Evolutionary conservation across 257 asterid genomes (phyloP).

Genomic region (Oldenlandia corymbosa): DNA sequence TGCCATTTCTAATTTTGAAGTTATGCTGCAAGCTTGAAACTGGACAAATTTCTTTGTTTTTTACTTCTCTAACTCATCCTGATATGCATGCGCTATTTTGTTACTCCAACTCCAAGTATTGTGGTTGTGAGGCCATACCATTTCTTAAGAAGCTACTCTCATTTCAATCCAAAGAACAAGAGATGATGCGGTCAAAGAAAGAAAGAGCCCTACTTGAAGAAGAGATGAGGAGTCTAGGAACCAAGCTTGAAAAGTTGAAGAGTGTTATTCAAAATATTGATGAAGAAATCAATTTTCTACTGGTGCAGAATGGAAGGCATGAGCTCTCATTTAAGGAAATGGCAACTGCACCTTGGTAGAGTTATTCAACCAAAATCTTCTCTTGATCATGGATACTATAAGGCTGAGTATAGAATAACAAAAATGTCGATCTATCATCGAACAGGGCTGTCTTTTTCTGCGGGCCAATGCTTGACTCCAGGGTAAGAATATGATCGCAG

Average conservation of each 20-base stretch:
- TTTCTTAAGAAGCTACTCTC: neutral
- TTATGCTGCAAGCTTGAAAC: no score
- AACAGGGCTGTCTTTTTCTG: neutral
- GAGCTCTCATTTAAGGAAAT: constrained; percentile 24
- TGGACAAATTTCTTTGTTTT: no score
- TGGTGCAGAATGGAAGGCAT: constrained; percentile 24
- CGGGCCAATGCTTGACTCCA: neutral
- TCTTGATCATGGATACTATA: no score
- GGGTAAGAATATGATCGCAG: neutral
- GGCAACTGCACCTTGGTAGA: constrained; percentile 52
- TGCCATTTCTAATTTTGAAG: no score
- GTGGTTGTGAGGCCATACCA: neutral
- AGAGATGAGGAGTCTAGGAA: constrained; percentile 26
- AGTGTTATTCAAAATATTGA: constrained; percentile 22
- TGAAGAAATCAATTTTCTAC: constrained; percentile 32
- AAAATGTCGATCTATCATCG: no score
- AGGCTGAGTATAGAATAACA: no score
- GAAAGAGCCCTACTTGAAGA: constrained; percentile 30
- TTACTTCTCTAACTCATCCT: no score
- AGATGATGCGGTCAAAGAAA: constrained; percentile 21
- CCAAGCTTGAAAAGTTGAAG: constrained; percentile 20
- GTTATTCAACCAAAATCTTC: neutral
- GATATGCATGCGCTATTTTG: no score
- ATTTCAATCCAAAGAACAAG: constrained; percentile 27
- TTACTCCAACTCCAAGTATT: no score